Evolutionary conservation across 768 basidiomycete species (phyloP).

Genomic region (Antrodiella citrinella): DNA sequence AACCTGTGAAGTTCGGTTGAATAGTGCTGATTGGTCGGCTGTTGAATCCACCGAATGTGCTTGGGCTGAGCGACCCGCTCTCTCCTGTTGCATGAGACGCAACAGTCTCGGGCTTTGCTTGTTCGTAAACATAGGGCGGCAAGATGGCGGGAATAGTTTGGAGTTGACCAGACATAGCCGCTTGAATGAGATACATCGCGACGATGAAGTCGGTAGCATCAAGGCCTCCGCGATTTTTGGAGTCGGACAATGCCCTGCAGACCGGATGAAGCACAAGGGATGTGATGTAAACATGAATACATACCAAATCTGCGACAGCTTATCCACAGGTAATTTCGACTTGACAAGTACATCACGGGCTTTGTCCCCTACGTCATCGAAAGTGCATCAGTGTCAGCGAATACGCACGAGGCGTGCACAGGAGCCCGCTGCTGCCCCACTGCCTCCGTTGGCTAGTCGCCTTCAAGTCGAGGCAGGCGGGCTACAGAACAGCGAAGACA

Average conservation of each 20-base stretch:
- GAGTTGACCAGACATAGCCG: conserved; percentile 74
- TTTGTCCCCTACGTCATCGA: conserved; percentile 57
- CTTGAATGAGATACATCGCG: conserved; percentile 95
- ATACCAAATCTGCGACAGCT: conserved; percentile 89
- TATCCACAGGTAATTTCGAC: conserved; percentile 79
- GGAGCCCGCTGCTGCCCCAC: no score
- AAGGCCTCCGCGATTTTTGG: conserved; percentile 81
- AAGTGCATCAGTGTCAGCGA: neutral
- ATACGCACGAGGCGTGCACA: no score
- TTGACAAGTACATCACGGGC: conserved; percentile 88
- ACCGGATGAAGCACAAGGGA: neutral
- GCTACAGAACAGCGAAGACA: neutral
- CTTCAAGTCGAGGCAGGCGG: no score
- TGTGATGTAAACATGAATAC: no score
- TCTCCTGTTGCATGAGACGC: conserved; percentile 48
- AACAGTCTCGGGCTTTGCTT: conserved; percentile 46
- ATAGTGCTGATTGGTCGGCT: conserved; percentile 29
- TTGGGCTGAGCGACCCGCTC: conserved; percentile 56
- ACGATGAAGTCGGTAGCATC: conserved; percentile 90
- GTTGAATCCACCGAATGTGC: conserved; percentile 32
- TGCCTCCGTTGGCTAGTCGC: no score
- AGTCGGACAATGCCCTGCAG: conserved; percentile 87
- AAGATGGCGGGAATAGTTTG: conserved; percentile 64
- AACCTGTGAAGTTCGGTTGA: conserved; percentile 62
- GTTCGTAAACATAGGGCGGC: conserved; percentile 81